Base-by-base conservation (phyloP, 176 grass and related monocot species). In the Tillandsia leiboldiana region DNA sequence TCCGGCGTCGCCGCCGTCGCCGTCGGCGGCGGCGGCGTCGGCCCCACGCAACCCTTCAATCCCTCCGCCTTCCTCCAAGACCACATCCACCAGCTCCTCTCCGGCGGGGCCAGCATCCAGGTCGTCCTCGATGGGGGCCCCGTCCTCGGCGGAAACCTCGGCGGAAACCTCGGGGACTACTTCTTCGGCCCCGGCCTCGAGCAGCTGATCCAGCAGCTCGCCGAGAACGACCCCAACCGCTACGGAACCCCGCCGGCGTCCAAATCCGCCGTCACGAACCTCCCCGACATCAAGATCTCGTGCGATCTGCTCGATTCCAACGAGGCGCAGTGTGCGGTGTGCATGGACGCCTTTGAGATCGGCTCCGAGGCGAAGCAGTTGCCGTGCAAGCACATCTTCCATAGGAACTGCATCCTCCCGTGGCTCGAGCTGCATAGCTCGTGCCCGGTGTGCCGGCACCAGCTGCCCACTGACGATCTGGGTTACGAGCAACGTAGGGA, bases 371-470 rank as follows among this genome's bases (percentile, higher is more conserved):
- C 87, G 22, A 92, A 93, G 83, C 86, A 93, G 82, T 76, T 99
- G 65, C 94, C 89, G 3, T 99, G 94, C 81, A 93, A 90, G 0
- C 94, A 99, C 68, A 83, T 99, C 72, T 99, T 85, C 79, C 94
- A 99, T 80, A 90, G 83, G 75, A 82, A 88, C 61, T 99, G 94
- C 83, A 99, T 99, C 83, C 70, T 99, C 12, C 94, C 94, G 0
- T 99, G 94, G 89, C 89, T 99, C 49, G 89, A 99, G 20, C 77
- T 93, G 47, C 94, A 99, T 78, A 99, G 87, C 82, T 93, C 94
- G 22, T 99, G 94, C 75, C 94, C 94, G 0, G 94, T 99, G 33
- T 99, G 94, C 77, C 84, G 90, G 26, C 80, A 82, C 20, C 89
- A 99, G 79, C 59, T 99, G 63, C 89, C 94, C 24, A 86, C 90